Conservation (phyloP, 345 rosid species). For the Hypericum perforatum region DNA sequence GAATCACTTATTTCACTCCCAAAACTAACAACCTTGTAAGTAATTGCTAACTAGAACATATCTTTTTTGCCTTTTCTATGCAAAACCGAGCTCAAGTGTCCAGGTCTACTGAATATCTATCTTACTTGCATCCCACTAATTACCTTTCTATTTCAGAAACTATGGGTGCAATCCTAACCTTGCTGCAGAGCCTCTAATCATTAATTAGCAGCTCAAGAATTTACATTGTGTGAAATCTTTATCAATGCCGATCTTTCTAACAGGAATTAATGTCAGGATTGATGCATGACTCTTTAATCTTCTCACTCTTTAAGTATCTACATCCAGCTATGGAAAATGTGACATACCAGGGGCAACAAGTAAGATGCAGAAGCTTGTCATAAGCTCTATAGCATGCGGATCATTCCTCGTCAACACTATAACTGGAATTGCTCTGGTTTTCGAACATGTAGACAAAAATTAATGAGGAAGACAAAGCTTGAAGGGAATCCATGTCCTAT, state of each 20-base stretch:
- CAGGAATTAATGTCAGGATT: neutral
- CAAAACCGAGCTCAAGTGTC: too few species aligned
- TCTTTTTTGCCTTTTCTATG: too few species aligned
- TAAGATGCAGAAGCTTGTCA: slow-evolving; percentile 18
- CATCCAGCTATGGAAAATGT: slow-evolving; percentile 35
- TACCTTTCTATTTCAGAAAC: slow-evolving; percentile 23
- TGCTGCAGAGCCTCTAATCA: slow-evolving; percentile 16
- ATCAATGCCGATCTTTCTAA: neutral
- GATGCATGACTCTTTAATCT: neutral
- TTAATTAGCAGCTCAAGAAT: slow-evolving; percentile 25
- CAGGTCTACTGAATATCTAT: too few species aligned
- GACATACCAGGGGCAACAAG: slow-evolving; percentile 6
- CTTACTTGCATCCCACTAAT: neutral
- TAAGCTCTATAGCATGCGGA: slow-evolving; percentile 33
- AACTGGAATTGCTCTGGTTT: slow-evolving; percentile 21
- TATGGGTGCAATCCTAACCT: slow-evolving; percentile 43
- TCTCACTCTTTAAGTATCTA: slow-evolving; percentile 9
- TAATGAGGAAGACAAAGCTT: slow-evolving; percentile 11
- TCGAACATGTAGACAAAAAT: slow-evolving; percentile 23
- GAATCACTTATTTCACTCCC: slow-evolving; percentile 25
- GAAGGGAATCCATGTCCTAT: slow-evolving; percentile 17
- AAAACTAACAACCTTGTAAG: slow-evolving; percentile 35
- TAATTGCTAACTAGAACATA: neutral
- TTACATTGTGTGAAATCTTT: slow-evolving; percentile 31
- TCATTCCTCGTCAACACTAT: slow-evolving; percentile 20